Evolutionary conservation across 768 basidiomycete species (phyloP).

Genomic region (Leccinum longicurvipes): DNA sequence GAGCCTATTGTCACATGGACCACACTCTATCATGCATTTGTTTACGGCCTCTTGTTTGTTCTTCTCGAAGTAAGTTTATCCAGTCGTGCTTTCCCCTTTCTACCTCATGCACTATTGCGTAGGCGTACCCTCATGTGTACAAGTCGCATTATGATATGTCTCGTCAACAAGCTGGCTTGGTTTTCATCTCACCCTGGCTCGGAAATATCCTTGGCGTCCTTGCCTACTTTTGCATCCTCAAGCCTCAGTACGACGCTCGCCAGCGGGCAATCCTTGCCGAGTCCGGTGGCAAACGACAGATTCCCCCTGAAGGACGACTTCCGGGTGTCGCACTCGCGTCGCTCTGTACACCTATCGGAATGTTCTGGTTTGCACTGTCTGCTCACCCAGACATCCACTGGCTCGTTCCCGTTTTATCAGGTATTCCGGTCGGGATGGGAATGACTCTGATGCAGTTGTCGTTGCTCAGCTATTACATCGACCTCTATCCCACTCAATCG

Average conservation of each 20-base stretch:
- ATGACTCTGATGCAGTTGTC: conserved; percentile 29
- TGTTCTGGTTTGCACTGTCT: conserved; percentile 28
- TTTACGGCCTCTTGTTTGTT: conserved; percentile 24
- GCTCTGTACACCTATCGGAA: conserved; percentile 19
- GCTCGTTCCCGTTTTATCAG: conserved; percentile 22
- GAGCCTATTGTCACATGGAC: conserved; percentile 28
- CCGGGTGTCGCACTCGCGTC: conserved; percentile 20
- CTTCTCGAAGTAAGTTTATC: conserved; percentile 20
- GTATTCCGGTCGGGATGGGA: conserved; percentile 25
- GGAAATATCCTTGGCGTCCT: conserved; percentile 25
- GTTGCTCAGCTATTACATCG: conserved; percentile 25
- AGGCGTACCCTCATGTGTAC: conserved; percentile 23
- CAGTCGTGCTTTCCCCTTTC: not conserved
- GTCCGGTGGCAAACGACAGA: conserved; percentile 15
- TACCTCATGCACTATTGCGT: not conserved
- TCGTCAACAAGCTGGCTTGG: conserved; percentile 17
- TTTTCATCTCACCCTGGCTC: conserved; percentile 22
- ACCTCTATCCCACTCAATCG: conserved; percentile 24
- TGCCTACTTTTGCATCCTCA: conserved; percentile 20
- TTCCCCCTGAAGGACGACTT: conserved; percentile 20
- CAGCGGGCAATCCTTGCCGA: conserved; percentile 12
- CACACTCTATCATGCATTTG: conserved; percentile 22
- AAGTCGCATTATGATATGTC: conserved; percentile 20
- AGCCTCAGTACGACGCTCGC: conserved; percentile 20
- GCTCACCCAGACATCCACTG: conserved; percentile 20